phyloP scores from a whole-genome alignment of 352 stramenopile species.

The Pythium vanterpoolii region DNA sequence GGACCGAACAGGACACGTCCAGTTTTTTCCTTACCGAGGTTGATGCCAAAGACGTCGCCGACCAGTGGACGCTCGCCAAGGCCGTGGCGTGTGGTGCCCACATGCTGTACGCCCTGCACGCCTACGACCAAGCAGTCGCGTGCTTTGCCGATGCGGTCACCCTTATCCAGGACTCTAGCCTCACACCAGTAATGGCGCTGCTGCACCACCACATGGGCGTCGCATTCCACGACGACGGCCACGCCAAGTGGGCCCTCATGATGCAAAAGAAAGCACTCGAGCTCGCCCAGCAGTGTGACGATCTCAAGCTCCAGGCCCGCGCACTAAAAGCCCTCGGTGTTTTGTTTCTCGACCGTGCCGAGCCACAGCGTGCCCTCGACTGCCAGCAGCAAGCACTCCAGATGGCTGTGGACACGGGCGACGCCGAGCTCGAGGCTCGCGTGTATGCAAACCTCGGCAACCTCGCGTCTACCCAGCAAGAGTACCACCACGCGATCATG shows the following conservation, averaged over 20 bases:
- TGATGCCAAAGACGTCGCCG: constrained; percentile 35
- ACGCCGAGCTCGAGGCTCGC: constrained; percentile 65
- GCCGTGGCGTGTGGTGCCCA: constrained; percentile 44
- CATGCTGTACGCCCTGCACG: constrained; percentile 45
- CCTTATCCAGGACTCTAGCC: constrained; percentile 24
- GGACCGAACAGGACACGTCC: constrained; percentile 38
- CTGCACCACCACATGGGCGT: constrained; percentile 69
- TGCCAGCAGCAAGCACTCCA: constrained; percentile 63
- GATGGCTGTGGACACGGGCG: constrained; percentile 40
- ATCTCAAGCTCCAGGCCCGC: constrained; percentile 43
- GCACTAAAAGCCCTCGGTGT: constrained; percentile 67
- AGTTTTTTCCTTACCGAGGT: constrained; percentile 80
- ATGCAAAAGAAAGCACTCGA: constrained; percentile 55
- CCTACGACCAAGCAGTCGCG: constrained; percentile 30
- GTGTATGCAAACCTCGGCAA: constrained; percentile 82
- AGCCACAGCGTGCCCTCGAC: constrained; percentile 41
- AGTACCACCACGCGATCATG: constrained; percentile 55
- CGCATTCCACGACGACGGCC: constrained; percentile 58
- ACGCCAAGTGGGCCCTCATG: constrained; percentile 31
- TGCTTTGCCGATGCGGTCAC: constrained; percentile 40
- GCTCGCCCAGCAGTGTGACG: constrained; percentile 33
- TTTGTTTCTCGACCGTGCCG: constrained; percentile 44
- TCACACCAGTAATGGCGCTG: constrained; percentile 31
- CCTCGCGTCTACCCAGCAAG: constrained; percentile 42
- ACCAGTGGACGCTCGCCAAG: constrained; percentile 33